Evolutionary conservation across 2,329 filamentous ascomycete genomes (phyloP).

Genomic region (Fusarium annulatum): DNA sequence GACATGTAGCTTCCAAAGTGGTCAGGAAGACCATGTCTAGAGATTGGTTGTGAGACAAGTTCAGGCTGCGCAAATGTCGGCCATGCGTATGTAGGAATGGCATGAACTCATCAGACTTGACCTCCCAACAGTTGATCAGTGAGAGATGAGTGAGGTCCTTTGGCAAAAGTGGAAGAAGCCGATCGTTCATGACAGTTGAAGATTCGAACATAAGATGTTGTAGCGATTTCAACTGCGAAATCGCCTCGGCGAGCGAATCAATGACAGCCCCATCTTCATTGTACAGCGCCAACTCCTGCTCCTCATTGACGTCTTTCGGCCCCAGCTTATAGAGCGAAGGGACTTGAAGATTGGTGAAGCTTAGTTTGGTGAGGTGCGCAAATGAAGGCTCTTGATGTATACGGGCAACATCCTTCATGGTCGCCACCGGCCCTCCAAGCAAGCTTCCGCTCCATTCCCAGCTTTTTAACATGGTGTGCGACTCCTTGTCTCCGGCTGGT

Average conservation of each 20-base stretch:
- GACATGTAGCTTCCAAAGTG: constrained; percentile 73
- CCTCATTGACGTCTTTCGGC: constrained; percentile 47
- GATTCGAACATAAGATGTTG: constrained; percentile 78
- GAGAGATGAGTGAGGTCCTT: constrained; percentile 73
- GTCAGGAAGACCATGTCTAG: constrained; percentile 81
- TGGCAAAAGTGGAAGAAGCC: constrained; percentile 76
- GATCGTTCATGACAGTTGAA: constrained; percentile 76
- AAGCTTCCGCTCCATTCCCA: constrained; percentile 73
- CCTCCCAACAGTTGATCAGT: constrained; percentile 81
- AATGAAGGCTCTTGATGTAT: constrained; percentile 70
- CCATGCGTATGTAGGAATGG: constrained; percentile 76
- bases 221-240: constrained; percentile 67
- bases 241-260: constrained; percentile 49
- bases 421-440: constrained; percentile 57
- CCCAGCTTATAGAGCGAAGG: constrained; percentile 58
- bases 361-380: constrained; percentile 63
- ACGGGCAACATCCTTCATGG: constrained; percentile 60
- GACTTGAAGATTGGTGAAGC: constrained; percentile 72
- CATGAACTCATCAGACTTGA: constrained; percentile 74
- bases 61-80: constrained; percentile 71
- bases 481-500: constrained; percentile 50
- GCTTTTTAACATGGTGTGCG: constrained; percentile 56
- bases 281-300: constrained; percentile 47
- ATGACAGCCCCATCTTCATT: constrained; percentile 58
- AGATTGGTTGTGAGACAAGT: constrained; percentile 81